Percentiles rank a stretch among this genome's conserved stretches.
Evolutionary conservation across 2,329 filamentous ascomycete species (phyloP).

Genomic region (Sclerotinia trifoliorum): DNA sequence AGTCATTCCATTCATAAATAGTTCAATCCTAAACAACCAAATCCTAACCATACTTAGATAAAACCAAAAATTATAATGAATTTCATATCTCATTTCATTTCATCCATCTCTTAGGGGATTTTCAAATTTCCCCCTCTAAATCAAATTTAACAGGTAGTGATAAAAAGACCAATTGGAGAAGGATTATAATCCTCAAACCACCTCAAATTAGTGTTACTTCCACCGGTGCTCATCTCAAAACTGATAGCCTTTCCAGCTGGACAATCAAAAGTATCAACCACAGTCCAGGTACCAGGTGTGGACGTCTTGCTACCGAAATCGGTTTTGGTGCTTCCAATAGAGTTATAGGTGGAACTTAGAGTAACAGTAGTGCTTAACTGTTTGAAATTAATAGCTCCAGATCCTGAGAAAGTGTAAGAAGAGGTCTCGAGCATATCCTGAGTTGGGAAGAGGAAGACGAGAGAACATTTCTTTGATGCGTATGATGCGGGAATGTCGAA

Average conservation of each 20-base stretch:
- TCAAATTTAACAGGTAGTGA: conserved; percentile 32
- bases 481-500: conserved; percentile 61
- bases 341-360: conserved; percentile 53
- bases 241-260: conserved; percentile 51
- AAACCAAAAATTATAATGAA: neutral
- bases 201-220: conserved; percentile 50
- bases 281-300: conserved; percentile 54
- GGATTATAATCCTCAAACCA: conserved; percentile 66
- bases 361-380: conserved; percentile 47
- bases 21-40: neutral
- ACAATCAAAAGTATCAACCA: conserved; percentile 54
- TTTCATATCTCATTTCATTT: conserved; percentile 1
- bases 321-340: conserved; percentile 47
- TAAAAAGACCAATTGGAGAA: conserved; percentile 45
- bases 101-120: no score
- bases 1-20: neutral
- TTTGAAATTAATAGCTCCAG: conserved; percentile 54
- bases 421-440: conserved; percentile 59
- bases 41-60: neutral
- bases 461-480: conserved; percentile 50
- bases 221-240: conserved; percentile 49
- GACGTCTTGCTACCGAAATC: conserved; percentile 48
- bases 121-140: neutral
- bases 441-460: conserved; percentile 64
- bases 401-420: conserved; percentile 53